These are phyloP conservation scores for Hypoxylon cercidicola DNA, from an alignment of 495 filamentous ascomycete genomes.

Conservation along the genomic window DNA sequence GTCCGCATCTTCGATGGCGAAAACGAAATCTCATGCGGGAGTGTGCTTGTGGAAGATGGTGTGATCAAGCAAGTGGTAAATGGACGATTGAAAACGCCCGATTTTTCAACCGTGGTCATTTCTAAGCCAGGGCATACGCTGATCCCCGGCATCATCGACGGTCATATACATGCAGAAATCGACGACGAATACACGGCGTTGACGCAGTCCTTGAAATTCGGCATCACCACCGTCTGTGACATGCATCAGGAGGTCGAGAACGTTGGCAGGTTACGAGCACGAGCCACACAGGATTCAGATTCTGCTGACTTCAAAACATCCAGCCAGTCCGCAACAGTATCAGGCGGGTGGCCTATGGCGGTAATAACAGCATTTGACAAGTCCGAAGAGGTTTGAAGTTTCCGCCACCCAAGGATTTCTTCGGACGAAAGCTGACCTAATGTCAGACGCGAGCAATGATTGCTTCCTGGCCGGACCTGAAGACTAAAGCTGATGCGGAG, in stretches of 20 bases:
- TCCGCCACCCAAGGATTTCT: neutral
- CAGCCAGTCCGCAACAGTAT: conserved; percentile 20
- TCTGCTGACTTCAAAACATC: conserved; percentile 33
- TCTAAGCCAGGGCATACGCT: conserved; percentile 30
- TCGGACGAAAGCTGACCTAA: neutral
- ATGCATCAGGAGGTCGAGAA: conserved; percentile 36
- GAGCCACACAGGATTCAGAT: conserved; percentile 17
- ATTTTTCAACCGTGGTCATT: conserved; percentile 9
- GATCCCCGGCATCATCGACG: conserved; percentile 32
- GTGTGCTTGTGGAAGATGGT: conserved; percentile 30
- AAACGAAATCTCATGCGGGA: conserved; percentile 22
- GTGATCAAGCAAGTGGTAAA: conserved; percentile 24
- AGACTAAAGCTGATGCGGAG: conserved; percentile 13
- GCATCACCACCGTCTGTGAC: conserved; percentile 34
- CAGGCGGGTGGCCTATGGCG: conserved; percentile 30
- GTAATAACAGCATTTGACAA: conserved; percentile 18
- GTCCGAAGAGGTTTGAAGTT: conserved; percentile 5
- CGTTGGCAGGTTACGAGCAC: conserved; percentile 5
- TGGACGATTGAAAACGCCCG: neutral
- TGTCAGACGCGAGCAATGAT: conserved; percentile 13
- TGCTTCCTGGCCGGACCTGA: conserved; percentile 14
- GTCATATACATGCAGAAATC: conserved; percentile 25
- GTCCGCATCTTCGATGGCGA: conserved; percentile 32
- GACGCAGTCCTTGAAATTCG: conserved; percentile 24
- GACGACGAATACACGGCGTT: conserved; percentile 12